Evolutionary conservation across 805 yeast genomes (phyloP), one percentile per base, ranked within the genome.

Genomic region (Yueomyces sinensis): DNA sequence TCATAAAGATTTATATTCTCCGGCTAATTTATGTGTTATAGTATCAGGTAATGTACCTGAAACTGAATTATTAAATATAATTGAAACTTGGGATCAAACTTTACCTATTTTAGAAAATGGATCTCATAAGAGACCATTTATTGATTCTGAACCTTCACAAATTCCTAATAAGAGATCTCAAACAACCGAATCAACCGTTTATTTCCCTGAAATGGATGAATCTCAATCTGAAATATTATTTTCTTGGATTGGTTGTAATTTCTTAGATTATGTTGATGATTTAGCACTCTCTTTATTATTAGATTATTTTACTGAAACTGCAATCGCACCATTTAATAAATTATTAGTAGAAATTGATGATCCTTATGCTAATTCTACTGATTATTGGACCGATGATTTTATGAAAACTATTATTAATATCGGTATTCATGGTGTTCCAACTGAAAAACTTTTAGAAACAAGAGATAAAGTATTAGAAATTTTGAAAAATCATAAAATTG

Each of bases 121-220:
- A 2, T 56, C 63, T 27, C 55, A 56, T 27, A 58, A 58, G 37
- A 68, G 95, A 39, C 96, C 97, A 14, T 91, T 87, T 56, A 73
- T 84, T 15, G 95, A 84, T 37, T 65, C 72, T 1, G 45, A 41
- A 31, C 38, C 39, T 41, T 70, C 80, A 0, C 49, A 47, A 5
- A 63, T 62, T 37, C 70, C 70, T 28, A 52, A 68, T 41, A 66
- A 64, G 7, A 44, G 65, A 52, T 32, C 66, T 56, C 49, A 67
- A 33, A 54, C 61, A 2, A 50, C 65, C 5, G 57, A 68, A 11
- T 65, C 70, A 27, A 65, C 62, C 4, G 70, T 86, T 18, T 77
- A 74, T 38, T 91, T 91, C 49, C 95, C 97, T 2, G 97, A 91
- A 47, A 68, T 73, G 38, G 95, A 84, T 49, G 96, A 86, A 56